Percentiles rank a stretch among this genome's conserved stretches.
Evolutionary conservation across 1,284 basidiomycete genomes (phyloP).

Genomic region (Fomitopsis betulina): DNA sequence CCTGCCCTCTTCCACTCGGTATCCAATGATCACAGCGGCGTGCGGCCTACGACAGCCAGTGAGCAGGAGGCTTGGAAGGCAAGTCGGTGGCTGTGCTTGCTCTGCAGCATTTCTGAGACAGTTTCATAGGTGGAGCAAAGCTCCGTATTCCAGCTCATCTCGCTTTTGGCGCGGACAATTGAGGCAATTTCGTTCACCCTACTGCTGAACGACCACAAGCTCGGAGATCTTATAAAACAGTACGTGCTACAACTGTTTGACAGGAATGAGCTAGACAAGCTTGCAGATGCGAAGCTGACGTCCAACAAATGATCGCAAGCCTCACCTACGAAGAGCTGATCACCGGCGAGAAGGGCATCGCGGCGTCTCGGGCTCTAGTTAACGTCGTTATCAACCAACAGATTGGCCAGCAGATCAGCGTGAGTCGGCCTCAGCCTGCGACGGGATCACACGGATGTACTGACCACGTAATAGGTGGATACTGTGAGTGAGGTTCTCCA

Average conservation of each 20-base stretch:
- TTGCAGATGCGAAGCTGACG: conserved; percentile 60
- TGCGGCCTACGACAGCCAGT: conserved; percentile 46
- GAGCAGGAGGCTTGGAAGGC: conserved; percentile 87
- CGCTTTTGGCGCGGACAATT: conserved; percentile 77
- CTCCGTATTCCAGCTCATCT: conserved; percentile 70
- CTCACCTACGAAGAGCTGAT: conserved; percentile 86
- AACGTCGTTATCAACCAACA: conserved; percentile 97
- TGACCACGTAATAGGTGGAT: conserved; percentile 63
- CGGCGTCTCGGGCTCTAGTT: conserved; percentile 83
- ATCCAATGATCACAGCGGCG: conserved; percentile 56
- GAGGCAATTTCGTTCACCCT: conserved; percentile 94
- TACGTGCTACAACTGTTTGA: conserved; percentile 34
- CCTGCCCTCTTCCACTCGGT: conserved; percentile 77
- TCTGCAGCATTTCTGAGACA: neutral
- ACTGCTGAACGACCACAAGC: conserved; percentile 86
- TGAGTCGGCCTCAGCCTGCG: conserved; percentile 35
- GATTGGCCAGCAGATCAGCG: conserved; percentile 93
- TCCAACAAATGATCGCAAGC: conserved; percentile 61
- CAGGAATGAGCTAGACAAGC: neutral
- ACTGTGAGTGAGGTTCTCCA: conserved; percentile 94
- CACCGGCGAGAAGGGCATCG: conserved; percentile 77
- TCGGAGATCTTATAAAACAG: conserved; percentile 83
- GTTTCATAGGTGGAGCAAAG: conserved; percentile 67
- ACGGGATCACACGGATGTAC: neutral
- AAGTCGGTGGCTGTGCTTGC: conserved; percentile 4